Evolutionary conservation across 1,139 yeast genomes (phyloP).

Genomic region (Lizanozyma gosingica): DNA sequence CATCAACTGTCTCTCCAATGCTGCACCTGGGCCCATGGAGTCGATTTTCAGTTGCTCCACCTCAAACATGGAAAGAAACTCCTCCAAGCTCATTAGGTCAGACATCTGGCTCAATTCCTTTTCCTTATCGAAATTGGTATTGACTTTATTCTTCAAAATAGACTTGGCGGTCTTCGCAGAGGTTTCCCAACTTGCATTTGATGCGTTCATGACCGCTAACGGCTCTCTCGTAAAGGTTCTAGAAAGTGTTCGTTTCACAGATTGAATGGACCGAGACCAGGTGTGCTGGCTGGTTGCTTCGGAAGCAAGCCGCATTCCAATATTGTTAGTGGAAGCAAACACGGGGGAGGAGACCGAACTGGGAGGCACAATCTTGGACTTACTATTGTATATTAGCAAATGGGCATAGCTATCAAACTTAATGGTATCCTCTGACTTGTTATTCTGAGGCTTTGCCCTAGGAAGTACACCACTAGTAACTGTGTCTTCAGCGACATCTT

Average conservation of each 20-base stretch:
- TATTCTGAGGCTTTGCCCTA: not conserved
- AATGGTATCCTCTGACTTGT: not conserved
- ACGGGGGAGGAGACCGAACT: not conserved
- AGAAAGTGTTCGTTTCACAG: not conserved
- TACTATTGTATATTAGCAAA: not conserved
- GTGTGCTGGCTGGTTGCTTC: not conserved
- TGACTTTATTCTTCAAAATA: not conserved
- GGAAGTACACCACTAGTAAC: no score
- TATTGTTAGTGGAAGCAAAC: not conserved
- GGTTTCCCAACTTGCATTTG: no score
- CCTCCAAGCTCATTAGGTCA: not conserved
- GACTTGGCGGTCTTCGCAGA: not conserved
- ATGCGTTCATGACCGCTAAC: not conserved
- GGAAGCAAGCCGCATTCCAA: not conserved
- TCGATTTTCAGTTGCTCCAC: no score
- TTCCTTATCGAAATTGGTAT: not conserved
- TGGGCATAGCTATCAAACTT: not conserved
- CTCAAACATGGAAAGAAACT: not conserved
- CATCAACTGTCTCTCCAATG: no score
- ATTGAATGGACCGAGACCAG: not conserved
- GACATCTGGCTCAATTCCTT: not conserved
- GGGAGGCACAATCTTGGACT: not conserved
- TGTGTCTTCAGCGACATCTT: not conserved
- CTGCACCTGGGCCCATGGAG: no score
- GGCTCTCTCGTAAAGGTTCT: not conserved